Conservation (phyloP, 1,139 yeast species). For the Taiozyma onychis region DNA sequence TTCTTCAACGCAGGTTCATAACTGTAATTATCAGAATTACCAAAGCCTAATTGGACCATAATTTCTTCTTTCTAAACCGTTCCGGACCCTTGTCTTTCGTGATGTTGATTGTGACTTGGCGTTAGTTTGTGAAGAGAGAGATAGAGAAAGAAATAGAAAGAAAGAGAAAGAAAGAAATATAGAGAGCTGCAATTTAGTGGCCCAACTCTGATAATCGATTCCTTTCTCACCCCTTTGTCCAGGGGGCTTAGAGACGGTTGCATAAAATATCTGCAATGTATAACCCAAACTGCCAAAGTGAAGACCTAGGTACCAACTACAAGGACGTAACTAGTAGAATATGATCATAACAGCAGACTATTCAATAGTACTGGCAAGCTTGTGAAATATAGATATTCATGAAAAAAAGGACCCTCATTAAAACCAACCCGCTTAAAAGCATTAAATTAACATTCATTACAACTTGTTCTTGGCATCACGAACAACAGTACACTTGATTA, state of each 20-base stretch:
- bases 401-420: not conserved
- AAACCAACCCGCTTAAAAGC: not conserved
- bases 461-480: conserved; percentile 50
- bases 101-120: not conserved
- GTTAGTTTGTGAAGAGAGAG: too few species aligned
- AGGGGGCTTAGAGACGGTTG: too few species aligned
- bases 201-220: too few species aligned
- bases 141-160: too few species aligned
- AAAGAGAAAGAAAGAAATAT: too few species aligned
- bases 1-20: not conserved
- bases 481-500: conserved; percentile 79
- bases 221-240: too few species aligned
- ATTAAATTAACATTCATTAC: conserved; percentile 16
- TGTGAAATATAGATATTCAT: not conserved
- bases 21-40: not conserved
- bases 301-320: not conserved
- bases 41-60: not conserved
- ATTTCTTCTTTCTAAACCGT: not conserved
- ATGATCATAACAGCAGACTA: not conserved
- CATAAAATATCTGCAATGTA: too few species aligned
- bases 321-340: not conserved
- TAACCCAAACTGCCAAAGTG: not conserved
- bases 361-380: not conserved
- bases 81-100: too few species aligned
- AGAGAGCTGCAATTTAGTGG: too few species aligned